Base-by-base conservation (phyloP, 139 green algal species). In the Auxenochlorella protothecoides region DNA sequence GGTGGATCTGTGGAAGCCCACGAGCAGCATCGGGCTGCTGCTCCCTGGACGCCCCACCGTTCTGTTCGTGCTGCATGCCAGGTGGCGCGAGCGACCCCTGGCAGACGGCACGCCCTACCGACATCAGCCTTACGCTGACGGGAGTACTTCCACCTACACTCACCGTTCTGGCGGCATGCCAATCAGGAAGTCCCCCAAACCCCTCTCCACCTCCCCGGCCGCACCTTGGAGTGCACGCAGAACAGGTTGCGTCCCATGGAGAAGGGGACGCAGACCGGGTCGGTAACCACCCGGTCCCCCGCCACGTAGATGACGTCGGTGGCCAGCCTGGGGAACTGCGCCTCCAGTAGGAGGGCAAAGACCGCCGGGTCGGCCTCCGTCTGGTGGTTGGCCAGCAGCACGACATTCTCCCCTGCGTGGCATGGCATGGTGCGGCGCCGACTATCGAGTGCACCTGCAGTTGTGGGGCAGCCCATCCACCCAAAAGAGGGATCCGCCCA, bases 191-290 rank as follows among this genome's bases (percentile, higher is more conserved):
- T 1, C 27, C 1, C 27, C 27, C 27, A 44, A 44, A 44, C 27
- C 27, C 27, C 27, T 44, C 27, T 44, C 27, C 27, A 44, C 27
- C 27, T 44, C 27, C 27, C 27, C 27, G 27, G 57, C 9, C 70
- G 3, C 59, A 69, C 68, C 85, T 97, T 98, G 66, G 88, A 96
- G 84, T 98, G 87, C 63, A 99, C 92, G 79, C 95, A 99, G 72
- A 98, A 97, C 14, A 99, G 87, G 86, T 99, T 99, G 76, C 95
- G 89, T 53, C 95, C 95, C 93, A 99, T 98, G 76, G 84, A 94
- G 90, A 99, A 99, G 57, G 95, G 95, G 75, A 96, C 97, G 87
- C 88, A 97, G 78, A 99, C 81, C 3, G 92, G 78, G 74, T 99
- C 95, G 1, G 86, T 91, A 14, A 99, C 89, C 67, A 98, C 95